These are phyloP conservation scores for Naumovozyma baii DNA, from an alignment of 805 yeast genomes.

Conservation along the genomic window DNA sequence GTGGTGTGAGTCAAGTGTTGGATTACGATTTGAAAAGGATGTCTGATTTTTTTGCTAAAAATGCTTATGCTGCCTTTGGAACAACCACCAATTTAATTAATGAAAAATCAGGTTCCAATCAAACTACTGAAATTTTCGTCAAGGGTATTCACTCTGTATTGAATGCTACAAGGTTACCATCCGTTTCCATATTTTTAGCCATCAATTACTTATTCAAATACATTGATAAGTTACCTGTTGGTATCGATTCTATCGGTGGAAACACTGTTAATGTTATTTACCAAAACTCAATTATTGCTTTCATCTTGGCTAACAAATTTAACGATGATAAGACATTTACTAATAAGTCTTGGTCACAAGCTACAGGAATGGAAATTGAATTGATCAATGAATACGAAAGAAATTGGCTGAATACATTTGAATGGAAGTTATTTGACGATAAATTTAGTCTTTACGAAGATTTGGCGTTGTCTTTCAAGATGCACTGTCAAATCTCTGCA, in stretches of 20 bases:
- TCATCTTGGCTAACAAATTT: conserved; percentile 83
- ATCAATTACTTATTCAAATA: conserved; percentile 70
- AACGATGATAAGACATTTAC: conserved; percentile 96
- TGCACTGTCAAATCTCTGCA: conserved; percentile 11
- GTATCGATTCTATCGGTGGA: conserved; percentile 24
- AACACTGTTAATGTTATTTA: conserved; percentile 35
- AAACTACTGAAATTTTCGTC: conserved; percentile 36
- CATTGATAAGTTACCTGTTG: conserved; percentile 32
- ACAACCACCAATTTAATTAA: conserved; percentile 23
- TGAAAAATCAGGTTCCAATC: conserved; percentile 16
- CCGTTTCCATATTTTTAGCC: conserved; percentile 69
- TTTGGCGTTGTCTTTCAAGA: conserved; percentile 17
- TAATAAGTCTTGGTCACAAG: conserved; percentile 90
- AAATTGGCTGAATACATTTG: conserved; percentile 51
- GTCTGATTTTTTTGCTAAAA: conserved; percentile 72
- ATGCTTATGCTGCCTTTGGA: conserved; percentile 58
- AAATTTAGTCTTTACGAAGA: conserved; percentile 22
- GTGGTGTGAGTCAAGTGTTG: conserved; percentile 69
- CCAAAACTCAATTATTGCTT: conserved; percentile 53
- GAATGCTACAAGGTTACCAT: conserved; percentile 80
- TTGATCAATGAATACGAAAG: conserved; percentile 60
- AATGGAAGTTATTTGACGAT: conserved; percentile 48
- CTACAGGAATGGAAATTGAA: conserved; percentile 66
- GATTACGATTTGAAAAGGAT: conserved; percentile 73
- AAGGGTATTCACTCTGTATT: conserved; percentile 57